Base-by-base conservation (phyloP, 2,329 filamentous ascomycete genomes). In the Epichloe hybrida region DNA sequence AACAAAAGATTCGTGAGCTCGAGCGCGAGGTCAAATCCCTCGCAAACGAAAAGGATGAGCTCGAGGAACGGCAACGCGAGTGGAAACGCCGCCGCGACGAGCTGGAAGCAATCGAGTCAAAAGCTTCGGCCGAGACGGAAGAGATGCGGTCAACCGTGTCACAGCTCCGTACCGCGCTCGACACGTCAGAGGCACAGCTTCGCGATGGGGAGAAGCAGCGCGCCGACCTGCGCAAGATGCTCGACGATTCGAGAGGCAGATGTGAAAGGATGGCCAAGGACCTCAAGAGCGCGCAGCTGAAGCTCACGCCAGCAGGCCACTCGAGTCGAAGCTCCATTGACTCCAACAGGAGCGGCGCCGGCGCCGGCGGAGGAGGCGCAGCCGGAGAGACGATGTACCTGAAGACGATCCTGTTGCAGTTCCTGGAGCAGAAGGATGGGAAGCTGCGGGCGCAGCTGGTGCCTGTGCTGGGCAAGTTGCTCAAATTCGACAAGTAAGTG, bases 181-280 rank as follows among this genome's bases (percentile, higher is more conserved):
- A 97, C 58, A 86, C 88, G 46, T 91, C 86, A 37, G 93, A 98
- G 68, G 82, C 79, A 62, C 87, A 95, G 66, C 81, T 86, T 0
- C 78, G 82, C 34, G 86, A 93, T n/a, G 74, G 86, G 5, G 90
- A 96, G 66, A 87, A 82, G 68, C 87, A 95, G 62, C 86, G 84
- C 56, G 70, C 73, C 0, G 89, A 95, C 53, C 69, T 95, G 48
- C 79, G 86, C 44, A 79, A 81, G 41, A 74, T 84, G 35, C 75
- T 94, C 2, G 88, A 95, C 58, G 90, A 96, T 57, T 80, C 82
- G 31, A 83, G 84, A 56, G 72, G 76, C 50, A 79, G 86, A 12
- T 80, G 91, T 54, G 90, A 96, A 62, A 91, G 88, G 70, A 66
- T 90, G 4, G 80, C 84, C 56, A 88, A 85, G 66, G 79, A 82